Conservation (phyloP, 2,329 filamentous ascomycete genomes). For the Incumbomyces lentus region DNA sequence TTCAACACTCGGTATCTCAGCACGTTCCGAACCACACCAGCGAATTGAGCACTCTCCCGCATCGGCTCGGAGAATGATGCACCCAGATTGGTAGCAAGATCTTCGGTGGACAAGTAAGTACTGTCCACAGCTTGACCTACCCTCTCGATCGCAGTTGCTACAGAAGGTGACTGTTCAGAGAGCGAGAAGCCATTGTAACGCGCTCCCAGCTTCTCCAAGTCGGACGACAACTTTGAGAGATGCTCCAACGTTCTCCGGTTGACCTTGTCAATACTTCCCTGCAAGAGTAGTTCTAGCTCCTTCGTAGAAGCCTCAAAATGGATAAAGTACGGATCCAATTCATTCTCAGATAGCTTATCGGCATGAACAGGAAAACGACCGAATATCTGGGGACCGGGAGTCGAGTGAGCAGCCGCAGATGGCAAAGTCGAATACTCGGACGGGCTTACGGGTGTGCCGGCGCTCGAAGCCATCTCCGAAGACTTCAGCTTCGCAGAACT, state of each 20-base stretch:
- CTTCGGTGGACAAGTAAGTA: constrained; percentile 91
- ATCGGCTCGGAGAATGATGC: constrained; percentile 95
- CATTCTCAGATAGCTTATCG: constrained; percentile 68
- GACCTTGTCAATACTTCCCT: constrained; percentile 92
- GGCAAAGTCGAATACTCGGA: constrained; percentile 39
- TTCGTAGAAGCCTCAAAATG: constrained; percentile 87
- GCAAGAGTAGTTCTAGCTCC: constrained; percentile 77
- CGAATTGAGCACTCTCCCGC: constrained; percentile 95
- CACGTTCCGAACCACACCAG: constrained; percentile 81
- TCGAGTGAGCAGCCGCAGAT: constrained; percentile 46
- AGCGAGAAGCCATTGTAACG: constrained; percentile 94
- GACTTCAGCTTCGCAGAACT: constrained; percentile 72
- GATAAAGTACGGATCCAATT: constrained; percentile 91
- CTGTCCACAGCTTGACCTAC: constrained; percentile 90
- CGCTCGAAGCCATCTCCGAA: constrained; percentile 32
- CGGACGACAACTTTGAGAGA: constrained; percentile 69
- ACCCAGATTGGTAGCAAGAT: constrained; percentile 76
- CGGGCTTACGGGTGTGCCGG: constrained; percentile 47
- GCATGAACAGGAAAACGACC: constrained; percentile 74
- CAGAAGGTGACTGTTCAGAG: constrained; percentile 77
- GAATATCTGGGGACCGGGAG: constrained; percentile 54
- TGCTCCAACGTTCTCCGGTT: constrained; percentile 84
- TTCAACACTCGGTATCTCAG: constrained; percentile 85
- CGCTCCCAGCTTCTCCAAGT: constrained; percentile 88
- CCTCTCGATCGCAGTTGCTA: constrained; percentile 87